These are phyloP conservation scores for Prototheca cutis DNA, from an alignment of 163 green algal species.

Conservation along the genomic window DNA sequence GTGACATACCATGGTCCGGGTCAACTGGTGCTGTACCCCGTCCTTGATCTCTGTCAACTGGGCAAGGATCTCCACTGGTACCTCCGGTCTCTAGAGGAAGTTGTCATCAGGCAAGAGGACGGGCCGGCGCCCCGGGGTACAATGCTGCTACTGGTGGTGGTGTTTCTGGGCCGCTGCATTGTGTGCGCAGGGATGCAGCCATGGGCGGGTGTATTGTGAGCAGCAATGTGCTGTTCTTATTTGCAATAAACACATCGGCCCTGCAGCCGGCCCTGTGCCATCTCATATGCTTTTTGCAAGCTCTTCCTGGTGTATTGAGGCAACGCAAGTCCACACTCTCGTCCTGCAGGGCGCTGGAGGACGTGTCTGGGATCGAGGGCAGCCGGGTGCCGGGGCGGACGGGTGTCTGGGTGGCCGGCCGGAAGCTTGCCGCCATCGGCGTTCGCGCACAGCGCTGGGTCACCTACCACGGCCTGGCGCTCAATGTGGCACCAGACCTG, in stretches of 20 bases:
- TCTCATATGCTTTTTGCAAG: too few species aligned
- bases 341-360: slow-evolving; percentile 32
- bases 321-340: not conserved
- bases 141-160: too few species aligned
- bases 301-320: not conserved
- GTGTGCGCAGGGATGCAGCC: too few species aligned
- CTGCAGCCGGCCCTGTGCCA: too few species aligned
- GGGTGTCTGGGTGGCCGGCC: slow-evolving; percentile 81
- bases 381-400: slow-evolving; percentile 73
- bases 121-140: too few species aligned
- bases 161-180: too few species aligned
- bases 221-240: too few species aligned
- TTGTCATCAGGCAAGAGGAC: slow-evolving; percentile 58
- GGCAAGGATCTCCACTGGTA: slow-evolving; percentile 91
- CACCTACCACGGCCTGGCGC: slow-evolving; percentile 86
- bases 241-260: too few species aligned
- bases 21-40: slow-evolving; percentile 92
- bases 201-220: too few species aligned
- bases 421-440: slow-evolving; percentile 90
- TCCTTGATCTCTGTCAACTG: slow-evolving; percentile 67
- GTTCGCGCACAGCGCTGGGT: slow-evolving; percentile 84
- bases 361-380: slow-evolving; percentile 62
- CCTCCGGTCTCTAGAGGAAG: slow-evolving; percentile 77
- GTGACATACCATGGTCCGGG: slow-evolving; percentile 92
- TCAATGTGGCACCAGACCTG: slow-evolving; percentile 87